Evolutionary conservation across 2,329 filamentous ascomycete species (phyloP), one percentile per base, ranked within the genome.

Genomic region (Akanthomyces lecanii): DNA sequence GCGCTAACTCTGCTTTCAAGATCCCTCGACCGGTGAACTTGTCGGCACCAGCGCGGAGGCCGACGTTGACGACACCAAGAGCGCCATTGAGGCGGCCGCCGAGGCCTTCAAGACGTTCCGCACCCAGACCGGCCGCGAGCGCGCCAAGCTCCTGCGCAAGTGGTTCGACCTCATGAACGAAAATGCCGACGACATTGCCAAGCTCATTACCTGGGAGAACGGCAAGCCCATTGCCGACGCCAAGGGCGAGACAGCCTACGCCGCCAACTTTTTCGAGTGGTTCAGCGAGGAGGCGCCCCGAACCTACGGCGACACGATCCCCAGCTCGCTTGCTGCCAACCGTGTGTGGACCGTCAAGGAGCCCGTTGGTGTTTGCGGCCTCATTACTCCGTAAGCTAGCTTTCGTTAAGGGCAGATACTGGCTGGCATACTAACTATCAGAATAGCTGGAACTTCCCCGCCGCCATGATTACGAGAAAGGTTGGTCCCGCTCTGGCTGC

Each of bases 41-140:
- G 93, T 98, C 69, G 92, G 91, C 63, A 90, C 86, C 28, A 89
- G 89, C 73, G 92, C 95, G 66, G 94, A 98, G 72, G 95, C 95
- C 82, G 85, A 88, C 69, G 81, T 82, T 66, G 79, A 85, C 68
- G 95, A 99, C 73, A 90, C 91, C 44, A 84, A 92, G 71, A 82
- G 82, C 54, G 94, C 95, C 71, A 96, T 99, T 72, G 79, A 85
- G 61, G 92, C 92, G n/a, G 95, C 95, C 12, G 83, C 85, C 11
- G 84, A 84, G 7, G 94, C 95, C 0, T 86, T 95, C 67, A 83
- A 85, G 54, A 79, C 82, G 36, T 95, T 92, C 78, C 83, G 85
- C 67, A 84, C 83, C 67, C 86, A 83, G 69, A 92, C 90, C 0
- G 89, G 88, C 64, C 89, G 91, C 63, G 84, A 93, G 78, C 85